Percentiles rank a stretch among this genome's conserved stretches.
Evolutionary conservation across 2,329 filamentous ascomycete species (phyloP).

Genomic region (Bretziella fagacearum): DNA sequence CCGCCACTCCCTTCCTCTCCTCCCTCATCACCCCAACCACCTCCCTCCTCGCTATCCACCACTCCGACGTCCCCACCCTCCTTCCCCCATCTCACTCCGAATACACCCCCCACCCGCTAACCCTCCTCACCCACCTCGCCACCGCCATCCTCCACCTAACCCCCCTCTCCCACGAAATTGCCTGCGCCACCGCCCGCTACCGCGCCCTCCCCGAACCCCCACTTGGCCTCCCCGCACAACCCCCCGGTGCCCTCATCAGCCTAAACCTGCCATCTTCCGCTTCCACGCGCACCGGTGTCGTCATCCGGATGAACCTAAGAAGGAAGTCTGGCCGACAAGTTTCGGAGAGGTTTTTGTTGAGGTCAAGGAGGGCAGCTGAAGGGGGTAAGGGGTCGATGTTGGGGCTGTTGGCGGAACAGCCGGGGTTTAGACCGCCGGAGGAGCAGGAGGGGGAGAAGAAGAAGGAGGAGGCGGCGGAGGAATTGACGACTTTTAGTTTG

Average conservation of each 20-base stretch:
- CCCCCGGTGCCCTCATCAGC: slow-evolving; percentile 57
- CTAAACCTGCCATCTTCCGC: slow-evolving; percentile 25
- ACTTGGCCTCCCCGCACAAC: slow-evolving; percentile 61
- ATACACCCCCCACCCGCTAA: slow-evolving; percentile 53
- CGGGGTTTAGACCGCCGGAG: slow-evolving; percentile 33
- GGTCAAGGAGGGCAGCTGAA: slow-evolving; percentile 3
- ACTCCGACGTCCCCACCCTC: slow-evolving; percentile 55
- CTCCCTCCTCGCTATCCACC: slow-evolving; percentile 66
- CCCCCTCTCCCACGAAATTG: slow-evolving; percentile 57
- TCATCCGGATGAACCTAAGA: slow-evolving; percentile 73
- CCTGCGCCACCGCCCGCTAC: slow-evolving; percentile 57
- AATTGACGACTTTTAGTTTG: slow-evolving; percentile 60
- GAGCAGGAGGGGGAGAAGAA: slow-evolving; percentile 23
- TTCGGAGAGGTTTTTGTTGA: slow-evolving; percentile 42
- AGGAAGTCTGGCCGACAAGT: slow-evolving; percentile 67
- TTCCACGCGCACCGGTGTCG: slow-evolving; percentile 32
- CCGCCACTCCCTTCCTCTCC: slow-evolving; percentile 52
- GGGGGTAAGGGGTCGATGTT: slow-evolving; percentile 22
- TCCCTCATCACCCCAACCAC: slow-evolving; percentile 47
- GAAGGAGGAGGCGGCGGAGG: slow-evolving; percentile 36
- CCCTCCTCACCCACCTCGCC: slow-evolving; percentile 65
- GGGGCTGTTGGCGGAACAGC: slow-evolving; percentile 59
- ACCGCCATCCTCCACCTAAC: slow-evolving; percentile 65
- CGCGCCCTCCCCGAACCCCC: slow-evolving; percentile 57
- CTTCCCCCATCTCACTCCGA: slow-evolving; percentile 28